Evolutionary conservation across 2,329 filamentous ascomycete genomes (phyloP).

Genomic region (Macrophomina pseudophaseolina): DNA sequence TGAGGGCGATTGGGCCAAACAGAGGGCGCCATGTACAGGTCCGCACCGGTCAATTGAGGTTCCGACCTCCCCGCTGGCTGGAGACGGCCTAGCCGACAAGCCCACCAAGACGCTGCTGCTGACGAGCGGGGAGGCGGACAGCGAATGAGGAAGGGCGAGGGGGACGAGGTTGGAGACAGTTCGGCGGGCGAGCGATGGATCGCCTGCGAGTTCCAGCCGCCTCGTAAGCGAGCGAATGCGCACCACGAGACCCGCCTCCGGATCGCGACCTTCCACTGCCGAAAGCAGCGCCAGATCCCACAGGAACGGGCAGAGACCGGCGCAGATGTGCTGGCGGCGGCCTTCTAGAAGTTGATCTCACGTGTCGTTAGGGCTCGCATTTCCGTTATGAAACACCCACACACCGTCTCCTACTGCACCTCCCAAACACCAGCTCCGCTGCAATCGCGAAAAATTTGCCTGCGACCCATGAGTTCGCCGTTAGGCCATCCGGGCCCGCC

Average conservation of each 20-base stretch:
- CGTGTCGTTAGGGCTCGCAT: slow-evolving; percentile 11
- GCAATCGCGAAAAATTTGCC: neutral
- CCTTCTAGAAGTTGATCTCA: slow-evolving; percentile 18
- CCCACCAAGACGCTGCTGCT: slow-evolving; percentile 10
- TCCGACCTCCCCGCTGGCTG: slow-evolving; percentile 12
- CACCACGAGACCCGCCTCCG: neutral
- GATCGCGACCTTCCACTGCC: slow-evolving; percentile 4
- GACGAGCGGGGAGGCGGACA: slow-evolving; percentile 3
- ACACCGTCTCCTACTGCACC: slow-evolving; percentile 5
- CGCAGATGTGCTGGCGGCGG: neutral
- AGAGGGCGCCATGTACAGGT: slow-evolving; percentile 14
- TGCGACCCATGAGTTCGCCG: neutral
- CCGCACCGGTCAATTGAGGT: slow-evolving; percentile 22
- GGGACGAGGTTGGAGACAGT: neutral
- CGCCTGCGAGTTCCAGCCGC: neutral
- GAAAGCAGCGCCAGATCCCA: neutral
- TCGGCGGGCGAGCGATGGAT: neutral
- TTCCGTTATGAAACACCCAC: neutral
- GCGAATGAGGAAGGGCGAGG: neutral
- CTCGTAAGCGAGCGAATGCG: slow-evolving; percentile 19
- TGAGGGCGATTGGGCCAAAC: slow-evolving; percentile 15
- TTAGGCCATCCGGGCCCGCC: neutral
- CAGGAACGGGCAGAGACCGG: slow-evolving; percentile 9
- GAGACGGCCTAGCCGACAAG: slow-evolving; percentile 8
- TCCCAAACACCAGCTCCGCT: slow-evolving; percentile 8